A percentile compares a stretch with the other conserved stretches of the same genome.
phyloP scores from a whole-genome alignment of 1,139 yeast species.

The Zygoascus meyerae region DNA sequence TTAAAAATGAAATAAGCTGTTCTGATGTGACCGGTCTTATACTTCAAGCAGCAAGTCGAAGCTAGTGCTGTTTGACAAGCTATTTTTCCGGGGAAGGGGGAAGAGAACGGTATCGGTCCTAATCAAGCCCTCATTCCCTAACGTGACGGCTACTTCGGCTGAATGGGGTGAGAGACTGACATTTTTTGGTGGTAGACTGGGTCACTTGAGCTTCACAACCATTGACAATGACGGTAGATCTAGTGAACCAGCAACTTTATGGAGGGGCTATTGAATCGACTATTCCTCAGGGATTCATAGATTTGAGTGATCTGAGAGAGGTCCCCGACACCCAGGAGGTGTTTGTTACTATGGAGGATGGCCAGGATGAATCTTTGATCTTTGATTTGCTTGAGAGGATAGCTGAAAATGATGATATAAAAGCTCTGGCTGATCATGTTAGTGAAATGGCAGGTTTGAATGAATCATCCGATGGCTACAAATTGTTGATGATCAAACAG shows the following conservation, averaged over 20 bases:
- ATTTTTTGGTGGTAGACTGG: too few relatives aligned
- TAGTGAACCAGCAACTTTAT: constrained; percentile 38
- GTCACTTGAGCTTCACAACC: too few relatives aligned
- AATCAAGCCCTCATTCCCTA: too few relatives aligned
- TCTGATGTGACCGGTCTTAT: too few relatives aligned
- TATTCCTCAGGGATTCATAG: constrained; percentile 54
- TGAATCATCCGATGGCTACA: constrained; percentile 23
- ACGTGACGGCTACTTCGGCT: too few relatives aligned
- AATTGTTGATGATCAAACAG: constrained; percentile 3
- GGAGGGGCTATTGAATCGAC: constrained; percentile 71
- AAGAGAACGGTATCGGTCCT: too few relatives aligned
- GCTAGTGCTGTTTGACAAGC: too few relatives aligned
- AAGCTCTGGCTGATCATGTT: constrained; percentile 39
- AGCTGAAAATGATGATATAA: constrained; percentile 32
- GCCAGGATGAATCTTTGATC: constrained; percentile 55
- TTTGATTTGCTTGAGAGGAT: constrained; percentile 66
- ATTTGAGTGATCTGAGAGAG: constrained; percentile 68
- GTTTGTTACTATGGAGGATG: constrained; percentile 40
- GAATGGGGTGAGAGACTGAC: too few relatives aligned
- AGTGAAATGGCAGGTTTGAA: constrained; percentile 40
- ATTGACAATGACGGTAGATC: too few relatives aligned
- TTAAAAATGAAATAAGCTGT: too few relatives aligned
- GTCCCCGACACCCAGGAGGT: constrained; percentile 91
- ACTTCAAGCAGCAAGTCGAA: too few relatives aligned
- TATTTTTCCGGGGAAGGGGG: too few relatives aligned